Evolutionary conservation across 306 rosid species (phyloP), one percentile per base, ranked within the genome.

Genomic region (Lathyrus aphaca): DNA sequence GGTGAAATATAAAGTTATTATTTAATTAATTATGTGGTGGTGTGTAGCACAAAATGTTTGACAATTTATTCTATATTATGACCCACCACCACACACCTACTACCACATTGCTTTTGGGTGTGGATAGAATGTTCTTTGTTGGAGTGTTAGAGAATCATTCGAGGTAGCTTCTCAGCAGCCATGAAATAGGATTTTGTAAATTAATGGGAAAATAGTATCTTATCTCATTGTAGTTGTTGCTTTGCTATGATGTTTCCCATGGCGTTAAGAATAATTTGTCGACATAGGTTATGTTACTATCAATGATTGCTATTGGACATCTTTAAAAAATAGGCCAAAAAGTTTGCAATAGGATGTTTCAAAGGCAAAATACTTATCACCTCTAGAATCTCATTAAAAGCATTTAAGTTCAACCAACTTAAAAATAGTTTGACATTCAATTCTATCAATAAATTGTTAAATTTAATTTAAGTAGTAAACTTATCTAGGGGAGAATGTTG

Each of bases 131-230:
- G 72, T 32, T 53, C 71, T n/a, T 55, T 45, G 40, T 62, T 38
- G 75, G 68, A 10, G 76, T 51, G 38, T 64, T 25, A 63, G 42
- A 6, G 74, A 65, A 71, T 55, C 29, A 35, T 39, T 57, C 69
- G n/a, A 71, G 74, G 77, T 65, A 74, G 17, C 56, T 68, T 55
- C 58, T 32, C 51, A 42, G 38, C 27, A 39, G 8, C 66, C 49
- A 14, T 13, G 12, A 15, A 64, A 50, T 73, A 13, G 6, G 27
- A 53, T 65, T 65, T 39, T 64, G 30, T 66, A 64, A 44, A 44
- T 4, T 43, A 44, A 51, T 13, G 69, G 42, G 42, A 73, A 50
- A 21, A 5, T 18, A 44, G 4, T 27, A 14, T 56, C 62, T 27
- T 4, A 56, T 16, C 7, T 48, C 9, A 59, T 68, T 75, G 18